A percentile compares a stretch with the other conserved stretches of the same genome.
Evolutionary conservation across 768 basidiomycete genomes (phyloP).

Genomic region (Tricholoma furcatifolium): DNA sequence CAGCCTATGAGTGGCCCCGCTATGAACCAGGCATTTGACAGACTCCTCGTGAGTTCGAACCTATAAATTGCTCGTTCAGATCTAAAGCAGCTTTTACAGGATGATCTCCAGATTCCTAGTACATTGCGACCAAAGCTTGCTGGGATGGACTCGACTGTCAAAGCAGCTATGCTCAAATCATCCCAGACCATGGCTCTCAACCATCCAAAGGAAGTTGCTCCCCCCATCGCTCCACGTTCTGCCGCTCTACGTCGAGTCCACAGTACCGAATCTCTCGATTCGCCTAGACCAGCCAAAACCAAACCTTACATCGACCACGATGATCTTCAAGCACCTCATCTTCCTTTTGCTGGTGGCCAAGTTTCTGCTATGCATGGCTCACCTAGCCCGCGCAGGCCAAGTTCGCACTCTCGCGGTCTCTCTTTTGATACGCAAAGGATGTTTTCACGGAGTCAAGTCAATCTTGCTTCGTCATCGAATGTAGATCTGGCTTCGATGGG

Average conservation of each 20-base stretch:
- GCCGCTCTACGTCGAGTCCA: conserved; percentile 58
- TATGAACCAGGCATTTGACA: conserved; percentile 76
- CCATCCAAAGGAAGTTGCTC: conserved; percentile 29
- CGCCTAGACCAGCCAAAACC: conserved; percentile 40
- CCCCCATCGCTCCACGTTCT: conserved; percentile 50
- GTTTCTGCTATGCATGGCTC: conserved; percentile 36
- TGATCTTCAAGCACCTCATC: conserved; percentile 34
- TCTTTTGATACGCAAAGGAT: conserved; percentile 57
- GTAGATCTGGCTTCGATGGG: conserved; percentile 40
- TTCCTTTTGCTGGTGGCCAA: conserved; percentile 31
- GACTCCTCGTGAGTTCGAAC: conserved; percentile 61
- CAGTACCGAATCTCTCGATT: conserved; percentile 69
- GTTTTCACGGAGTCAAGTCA: conserved; percentile 53
- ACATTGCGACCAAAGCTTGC: conserved; percentile 75
- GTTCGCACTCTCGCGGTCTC: conserved; percentile 53
- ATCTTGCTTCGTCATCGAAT: conserved; percentile 43
- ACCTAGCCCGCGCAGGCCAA: conserved; percentile 38
- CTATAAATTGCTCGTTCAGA: not conserved
- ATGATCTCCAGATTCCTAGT: conserved; percentile 85
- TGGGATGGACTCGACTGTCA: conserved; percentile 82
- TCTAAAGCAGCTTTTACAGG: conserved; percentile 40
- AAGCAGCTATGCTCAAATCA: conserved; percentile 89
- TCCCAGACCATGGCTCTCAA: conserved; percentile 61
- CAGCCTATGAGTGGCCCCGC: conserved; percentile 27
- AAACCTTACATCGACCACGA: conserved; percentile 40